A percentile compares a stretch with the other conserved stretches of the same genome.
These are phyloP conservation scores for Penicillium hordei DNA, from an alignment of 2,329 filamentous ascomycete genomes.

Conservation along the genomic window DNA sequence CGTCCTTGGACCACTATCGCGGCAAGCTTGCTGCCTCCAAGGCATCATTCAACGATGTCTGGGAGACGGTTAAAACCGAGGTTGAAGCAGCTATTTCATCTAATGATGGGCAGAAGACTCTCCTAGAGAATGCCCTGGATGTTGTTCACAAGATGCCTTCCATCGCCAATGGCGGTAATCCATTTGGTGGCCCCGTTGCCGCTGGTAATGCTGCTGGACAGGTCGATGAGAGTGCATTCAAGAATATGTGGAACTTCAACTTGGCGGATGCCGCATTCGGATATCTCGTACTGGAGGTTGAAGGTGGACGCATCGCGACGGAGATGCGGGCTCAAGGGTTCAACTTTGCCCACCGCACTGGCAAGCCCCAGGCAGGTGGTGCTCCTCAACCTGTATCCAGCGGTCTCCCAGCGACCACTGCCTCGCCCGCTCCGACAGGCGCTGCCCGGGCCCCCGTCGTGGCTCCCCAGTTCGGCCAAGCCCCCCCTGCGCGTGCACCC, in stretches of 20 bases:
- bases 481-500: constrained; percentile 35
- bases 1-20: constrained; percentile 94
- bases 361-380: constrained; percentile 63
- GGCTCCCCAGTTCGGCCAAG: constrained; percentile 45
- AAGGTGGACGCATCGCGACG: constrained; percentile 92
- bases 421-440: constrained; percentile 40
- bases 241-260: constrained; percentile 99
- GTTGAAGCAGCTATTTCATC: constrained; percentile 91
- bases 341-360: constrained; percentile 94
- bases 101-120: constrained; percentile 89
- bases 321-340: constrained; percentile 99
- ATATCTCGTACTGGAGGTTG: constrained; percentile 90
- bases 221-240: constrained; percentile 98
- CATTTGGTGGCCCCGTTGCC: constrained; percentile 82
- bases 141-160: constrained; percentile 98
- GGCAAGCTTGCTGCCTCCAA: constrained; percentile 97
- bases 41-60: constrained; percentile 98
- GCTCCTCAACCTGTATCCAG: constrained; percentile 28
- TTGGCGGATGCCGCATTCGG: constrained; percentile 96
- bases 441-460: constrained; percentile 37
- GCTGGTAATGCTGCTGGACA: constrained; percentile 73
- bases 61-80: constrained; percentile 96
- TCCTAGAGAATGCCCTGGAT: constrained; percentile 85
- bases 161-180: constrained; percentile 91
- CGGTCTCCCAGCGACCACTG: constrained; percentile 32